Conservation (phyloP, 805 yeast species). For the Hanseniaspora clermontiae region DNA sequence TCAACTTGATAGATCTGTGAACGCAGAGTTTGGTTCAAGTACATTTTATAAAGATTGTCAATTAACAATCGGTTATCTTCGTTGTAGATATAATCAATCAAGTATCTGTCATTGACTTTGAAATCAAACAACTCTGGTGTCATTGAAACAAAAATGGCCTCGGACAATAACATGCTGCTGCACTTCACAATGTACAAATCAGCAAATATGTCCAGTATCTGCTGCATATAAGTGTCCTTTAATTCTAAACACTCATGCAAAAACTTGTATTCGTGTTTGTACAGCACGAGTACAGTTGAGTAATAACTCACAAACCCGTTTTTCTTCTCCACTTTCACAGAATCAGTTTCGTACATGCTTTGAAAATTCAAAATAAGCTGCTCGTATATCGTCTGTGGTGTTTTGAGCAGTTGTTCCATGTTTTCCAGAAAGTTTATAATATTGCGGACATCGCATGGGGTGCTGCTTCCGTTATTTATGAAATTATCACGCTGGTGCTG, state of each 20-base stretch:
- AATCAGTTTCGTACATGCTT: not conserved
- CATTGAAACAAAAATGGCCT: not conserved
- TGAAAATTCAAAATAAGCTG: not conserved
- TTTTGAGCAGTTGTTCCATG: not conserved
- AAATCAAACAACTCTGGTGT: not conserved
- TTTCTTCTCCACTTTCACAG: not conserved
- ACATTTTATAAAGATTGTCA: not conserved
- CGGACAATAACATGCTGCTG: not conserved
- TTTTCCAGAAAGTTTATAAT: not conserved
- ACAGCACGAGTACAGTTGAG: not conserved
- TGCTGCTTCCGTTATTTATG: not conserved
- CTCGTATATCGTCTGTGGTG: not conserved
- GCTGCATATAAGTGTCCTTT: not conserved
- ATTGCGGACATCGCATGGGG: not conserved
- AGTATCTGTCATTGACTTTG: not conserved
- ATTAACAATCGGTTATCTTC: not conserved
- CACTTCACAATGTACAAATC: not conserved
- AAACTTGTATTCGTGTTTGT: not conserved
- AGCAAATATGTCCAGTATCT: not conserved
- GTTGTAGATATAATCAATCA: constrained; percentile 4
- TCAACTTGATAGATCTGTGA: constrained; percentile 6
- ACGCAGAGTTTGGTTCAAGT: not conserved
- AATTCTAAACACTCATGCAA: not conserved
- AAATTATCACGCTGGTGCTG: not conserved
- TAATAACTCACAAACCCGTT: not conserved